Conservation (phyloP, 805 yeast species). For the Barnettozyma populi region DNA sequence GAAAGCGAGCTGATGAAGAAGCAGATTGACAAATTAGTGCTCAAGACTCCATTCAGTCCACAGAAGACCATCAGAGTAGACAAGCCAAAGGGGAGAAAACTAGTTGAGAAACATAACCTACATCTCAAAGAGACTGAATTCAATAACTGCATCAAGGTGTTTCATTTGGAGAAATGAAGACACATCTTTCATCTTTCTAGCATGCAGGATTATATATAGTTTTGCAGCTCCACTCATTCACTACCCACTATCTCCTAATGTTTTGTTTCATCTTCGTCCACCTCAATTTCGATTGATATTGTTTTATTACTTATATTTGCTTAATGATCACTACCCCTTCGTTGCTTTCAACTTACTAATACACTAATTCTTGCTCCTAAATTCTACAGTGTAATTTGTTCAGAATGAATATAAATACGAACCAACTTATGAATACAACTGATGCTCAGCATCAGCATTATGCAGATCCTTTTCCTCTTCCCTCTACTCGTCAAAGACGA, state of each 20-base stretch:
- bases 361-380: background rate
- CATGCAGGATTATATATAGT: background rate
- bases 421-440: slow-evolving; percentile 1
- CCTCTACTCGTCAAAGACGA: slow-evolving; percentile 28
- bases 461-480: slow-evolving; percentile 1
- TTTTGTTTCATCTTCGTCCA: no score
- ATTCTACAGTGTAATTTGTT: background rate
- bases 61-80: background rate
- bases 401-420: slow-evolving; percentile 4
- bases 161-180: slow-evolving; percentile 13
- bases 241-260: no score
- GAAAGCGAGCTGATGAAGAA: slow-evolving; percentile 21
- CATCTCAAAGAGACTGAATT: slow-evolving; percentile 8
- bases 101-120: slow-evolving; percentile 11
- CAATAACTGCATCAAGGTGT: slow-evolving; percentile 15
- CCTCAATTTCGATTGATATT: background rate
- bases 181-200: background rate
- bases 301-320: background rate
- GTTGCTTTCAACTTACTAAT: background rate
- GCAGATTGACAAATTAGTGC: slow-evolving; percentile 17
- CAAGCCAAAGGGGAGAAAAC: slow-evolving; percentile 5
- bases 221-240: background rate
- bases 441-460: slow-evolving; percentile 11
- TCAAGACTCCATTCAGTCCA: slow-evolving; percentile 20
- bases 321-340: background rate